A percentile compares a stretch with the other conserved stretches of the same genome.
Conservation (phyloP, 441 rosid species). For the Manihot esculenta region DNA sequence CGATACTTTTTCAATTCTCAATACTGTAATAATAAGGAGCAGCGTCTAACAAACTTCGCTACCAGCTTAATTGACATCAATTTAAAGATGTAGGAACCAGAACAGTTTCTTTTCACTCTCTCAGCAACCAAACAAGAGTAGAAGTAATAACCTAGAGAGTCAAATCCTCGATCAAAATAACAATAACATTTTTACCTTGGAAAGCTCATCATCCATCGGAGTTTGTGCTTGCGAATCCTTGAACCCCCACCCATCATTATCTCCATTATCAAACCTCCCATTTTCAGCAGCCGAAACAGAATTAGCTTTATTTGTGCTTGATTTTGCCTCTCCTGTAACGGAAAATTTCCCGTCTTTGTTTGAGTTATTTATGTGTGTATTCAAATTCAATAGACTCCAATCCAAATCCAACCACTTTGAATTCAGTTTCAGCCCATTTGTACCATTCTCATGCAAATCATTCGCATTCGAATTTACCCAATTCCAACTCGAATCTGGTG, state of each 20-base stretch:
- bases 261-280: neutral
- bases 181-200: constrained; percentile 22
- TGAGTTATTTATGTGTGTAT: constrained; percentile 28
- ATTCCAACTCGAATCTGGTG: constrained; percentile 10
- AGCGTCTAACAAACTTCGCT: neutral
- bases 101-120: neutral
- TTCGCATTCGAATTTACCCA: neutral
- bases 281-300: constrained; percentile 21
- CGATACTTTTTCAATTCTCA: neutral
- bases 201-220: neutral
- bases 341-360: constrained; percentile 13
- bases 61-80: neutral
- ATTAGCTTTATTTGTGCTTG: constrained; percentile 1
- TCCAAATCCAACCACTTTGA: neutral
- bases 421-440: constrained; percentile 5
- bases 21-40: neutral
- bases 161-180: neutral
- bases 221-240: constrained; percentile 18
- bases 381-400: constrained; percentile 22
- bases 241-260: constrained; percentile 38
- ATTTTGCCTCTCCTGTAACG: neutral
- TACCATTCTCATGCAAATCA: neutral
- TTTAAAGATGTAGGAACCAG: neutral
- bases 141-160: neutral
- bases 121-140: neutral